Conservation (phyloP, 1,284 basidiomycete genomes). For the Cystobasidium sp. region DNA sequence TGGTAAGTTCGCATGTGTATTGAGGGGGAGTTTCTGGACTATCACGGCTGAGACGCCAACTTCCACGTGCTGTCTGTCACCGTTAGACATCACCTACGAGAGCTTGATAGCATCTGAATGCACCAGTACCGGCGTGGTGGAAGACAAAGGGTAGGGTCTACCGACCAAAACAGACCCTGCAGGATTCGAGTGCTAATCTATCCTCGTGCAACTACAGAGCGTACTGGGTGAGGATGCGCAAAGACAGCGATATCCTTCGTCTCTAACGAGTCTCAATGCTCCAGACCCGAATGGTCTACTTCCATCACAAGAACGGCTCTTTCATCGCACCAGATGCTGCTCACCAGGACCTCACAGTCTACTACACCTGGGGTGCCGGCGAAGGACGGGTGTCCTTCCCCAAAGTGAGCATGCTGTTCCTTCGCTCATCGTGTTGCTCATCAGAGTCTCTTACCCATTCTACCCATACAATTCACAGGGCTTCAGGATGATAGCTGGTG, state of each 20-base stretch:
- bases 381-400: slow-evolving; percentile 20
- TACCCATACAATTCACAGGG: not conserved
- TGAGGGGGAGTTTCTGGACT: too few species aligned
- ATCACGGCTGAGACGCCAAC: too few species aligned
- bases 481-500: slow-evolving; percentile 14
- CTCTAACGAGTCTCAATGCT: not conserved
- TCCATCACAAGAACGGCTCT: slow-evolving; percentile 24
- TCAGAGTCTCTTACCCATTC: not conserved
- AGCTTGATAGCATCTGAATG: slow-evolving; percentile 16
- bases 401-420: not conserved
- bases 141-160: slow-evolving; percentile 5
- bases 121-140: slow-evolving; percentile 17
- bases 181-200: not conserved
- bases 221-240: not conserved
- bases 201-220: not conserved
- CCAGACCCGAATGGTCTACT: not conserved
- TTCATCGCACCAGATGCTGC: slow-evolving; percentile 7
- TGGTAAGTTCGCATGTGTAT: too few species aligned
- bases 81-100: not conserved
- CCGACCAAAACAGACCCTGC: not conserved
- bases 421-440: not conserved
- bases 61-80: too few species aligned
- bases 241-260: not conserved
- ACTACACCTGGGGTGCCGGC: not conserved
- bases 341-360: slow-evolving; percentile 6